Evolutionary conservation across 495 filamentous ascomycete genomes (phyloP), one percentile per base, ranked within the genome.

Genomic region (Penicillium salamii): DNA sequence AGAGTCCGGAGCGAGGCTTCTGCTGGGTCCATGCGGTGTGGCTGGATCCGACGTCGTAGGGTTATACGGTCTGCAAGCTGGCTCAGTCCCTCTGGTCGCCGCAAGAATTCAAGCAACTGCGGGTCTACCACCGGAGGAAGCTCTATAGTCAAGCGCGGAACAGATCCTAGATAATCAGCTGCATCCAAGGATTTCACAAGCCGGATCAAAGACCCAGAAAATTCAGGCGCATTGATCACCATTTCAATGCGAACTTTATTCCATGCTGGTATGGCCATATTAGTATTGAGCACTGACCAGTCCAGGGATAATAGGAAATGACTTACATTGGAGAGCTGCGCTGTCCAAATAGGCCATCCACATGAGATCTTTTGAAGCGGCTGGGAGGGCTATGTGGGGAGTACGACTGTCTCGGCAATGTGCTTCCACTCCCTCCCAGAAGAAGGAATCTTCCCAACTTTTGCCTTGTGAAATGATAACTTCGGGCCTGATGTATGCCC

Each of bases 271-370:
- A 23, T 2, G 32, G 0, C 29, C 9, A 14, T n/a, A 34, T 32
- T 32, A 32, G 42, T 61, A 32, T 61, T 26, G 23, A 4, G 8
- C 23, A 26, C 4, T 4, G 23, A 26, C 3, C 23, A 26, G 8
- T 26, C 26, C 9, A 28, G 7, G 19, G 14, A 31, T 4, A 9
- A 1, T 5, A 24, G 11, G 11, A n/a, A 13, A 32, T 7, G 15
- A 3, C 71, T 67, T 77, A 88, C 86, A 76, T 63, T 66, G 74
- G 46, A 96, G 70, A 24, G 89, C 83, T 41, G 77, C 73, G 49
- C 84, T 84, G 55, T 92, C 87, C 29, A 96, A 68, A 43, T 81
- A 75, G 3, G 88, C 80, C 15, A 93, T 75, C 90, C 90, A 96
- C 62, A 80, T 76, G 23, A 95, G 65, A 38, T 77, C 77, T 35